Base-by-base conservation (phyloP, 768 basidiomycete species). In the Amanita fuliginea region DNA sequence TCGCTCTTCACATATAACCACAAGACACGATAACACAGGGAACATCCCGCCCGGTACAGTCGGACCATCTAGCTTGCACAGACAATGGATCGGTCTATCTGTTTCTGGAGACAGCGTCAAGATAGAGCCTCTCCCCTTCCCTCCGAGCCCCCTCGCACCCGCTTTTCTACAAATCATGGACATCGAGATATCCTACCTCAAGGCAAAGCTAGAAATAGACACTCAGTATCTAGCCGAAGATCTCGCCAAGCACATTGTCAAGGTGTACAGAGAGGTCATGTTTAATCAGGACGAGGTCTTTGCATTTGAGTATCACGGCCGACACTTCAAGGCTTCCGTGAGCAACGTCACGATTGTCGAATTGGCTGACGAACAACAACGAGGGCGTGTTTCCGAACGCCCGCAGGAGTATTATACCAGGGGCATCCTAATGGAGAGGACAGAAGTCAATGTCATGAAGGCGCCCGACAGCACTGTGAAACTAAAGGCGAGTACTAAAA, bases 41-140 rank as follows among this genome's bases (percentile, higher is more conserved):
- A 81, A 76, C 53, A 61, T 99, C 3, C 66, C 66, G 4, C 78
- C 80, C 0, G 85, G 88, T 3, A 65, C 69, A 1, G 73, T 98
- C 24, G 92, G 85, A n/a, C 80, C 82, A 5, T 84, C 86, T 24
- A 73, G 78, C 19, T 66, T 80, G 51, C 88, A 92, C 52, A 78
- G 96, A 8, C 81, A 88, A 67, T 99, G 92, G 92, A 85, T 93
- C 37, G 83, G 83, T 4, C 73, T 97, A 6, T 91, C 91, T 13
- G 64, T 85, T 35, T 64, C 71, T 2, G 91, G 91, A 0, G 93
- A 96, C 60, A 60, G 70, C 11, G 84, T 88, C 46, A 75, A 82
- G 13, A 73, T 95, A 34, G 81, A 86, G 49, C 64, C 76, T 2
- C 72, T 89, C 18, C 70, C 77, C 13, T 61, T 74, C 6, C 70